phyloP scores from a whole-genome alignment of 176 grass and related monocot species.

The Carex cristatella region DNA sequence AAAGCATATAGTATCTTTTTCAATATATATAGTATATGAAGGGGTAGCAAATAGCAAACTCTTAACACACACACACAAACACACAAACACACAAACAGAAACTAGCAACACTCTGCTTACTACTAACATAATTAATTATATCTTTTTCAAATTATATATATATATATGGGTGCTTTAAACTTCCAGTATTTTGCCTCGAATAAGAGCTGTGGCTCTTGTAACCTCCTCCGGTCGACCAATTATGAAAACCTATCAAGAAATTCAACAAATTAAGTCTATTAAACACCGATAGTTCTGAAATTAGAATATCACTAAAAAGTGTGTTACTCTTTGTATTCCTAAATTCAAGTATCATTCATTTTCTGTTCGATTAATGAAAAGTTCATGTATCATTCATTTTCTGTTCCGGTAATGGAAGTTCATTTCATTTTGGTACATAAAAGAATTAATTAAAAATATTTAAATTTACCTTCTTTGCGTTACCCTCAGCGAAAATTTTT shows the following conservation, averaged over 20 bases:
- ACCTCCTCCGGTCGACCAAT: constrained; percentile 77
- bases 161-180: background rate
- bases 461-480: constrained; percentile 60
- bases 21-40: background rate
- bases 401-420: background rate
- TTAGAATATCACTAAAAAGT: background rate
- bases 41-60: background rate
- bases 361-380: background rate
- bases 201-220: constrained; percentile 61
- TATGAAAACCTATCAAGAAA: constrained; percentile 61
- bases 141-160: too few species aligned
- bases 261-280: background rate
- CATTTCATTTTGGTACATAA: background rate
- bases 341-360: background rate
- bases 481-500: constrained; percentile 59
- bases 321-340: background rate
- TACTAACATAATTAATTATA: background rate
- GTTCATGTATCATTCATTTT: background rate
- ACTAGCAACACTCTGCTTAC: background rate
- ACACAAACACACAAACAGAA: too few species aligned
- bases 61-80: background rate
- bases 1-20: background rate
- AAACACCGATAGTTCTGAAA: background rate
- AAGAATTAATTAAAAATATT: background rate
- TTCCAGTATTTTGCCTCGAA: constrained; percentile 56